Evolutionary conservation across 306 rosid species (phyloP), one percentile per base, ranked within the genome.

Genomic region (Begonia loranthoides): DNA sequence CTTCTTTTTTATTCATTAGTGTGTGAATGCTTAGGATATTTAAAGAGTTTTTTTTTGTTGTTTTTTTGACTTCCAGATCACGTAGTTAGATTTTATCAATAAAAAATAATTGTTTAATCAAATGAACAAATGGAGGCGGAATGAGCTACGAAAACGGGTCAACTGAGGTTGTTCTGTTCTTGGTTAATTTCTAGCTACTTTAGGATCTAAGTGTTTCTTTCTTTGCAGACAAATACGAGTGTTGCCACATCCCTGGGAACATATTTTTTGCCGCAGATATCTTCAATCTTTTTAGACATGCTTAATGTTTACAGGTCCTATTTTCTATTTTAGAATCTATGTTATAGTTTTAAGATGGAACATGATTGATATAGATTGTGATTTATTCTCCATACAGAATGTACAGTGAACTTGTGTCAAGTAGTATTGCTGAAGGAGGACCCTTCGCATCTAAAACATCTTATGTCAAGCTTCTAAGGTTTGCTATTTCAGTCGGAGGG

Each of bases 361-460:
- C 49, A 52, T 62, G 22, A 21, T 34, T 40, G 50, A 41, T 28
- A 14, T 45, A n/a, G n/a, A 24, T 10, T 52, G 12, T 41, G 14
- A 17, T 45, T n/a, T 28, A 5, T 49, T 44, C 24, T 56, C 66
- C 44, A 13, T 49, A 66, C 94, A 92, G 99, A 75, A 92, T 92
- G 99, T 92, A 92, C 73, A 92, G 99, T 61, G 99, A 92, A 66
- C 96, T 92, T 63, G 77, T 92, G 69, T 92, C 99, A 39, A 86
- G 74, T 70, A 80, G 82, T 76, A 92, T 92, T 57, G 75, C 96
- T 4, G 93, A 80, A 55, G 99, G 99, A 56, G 96, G 94, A 1
- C 95, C 96, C 24, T 86, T 1, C 14, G 81, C 99, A 44, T 92
- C 99, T 36, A 80, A 70, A 64, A 76, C 99, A 45, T 90, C 99